Evolutionary conservation across 148 eudicot genomes (phyloP), one percentile per base, ranked within the genome.

Genomic region (Camellia sinensis): DNA sequence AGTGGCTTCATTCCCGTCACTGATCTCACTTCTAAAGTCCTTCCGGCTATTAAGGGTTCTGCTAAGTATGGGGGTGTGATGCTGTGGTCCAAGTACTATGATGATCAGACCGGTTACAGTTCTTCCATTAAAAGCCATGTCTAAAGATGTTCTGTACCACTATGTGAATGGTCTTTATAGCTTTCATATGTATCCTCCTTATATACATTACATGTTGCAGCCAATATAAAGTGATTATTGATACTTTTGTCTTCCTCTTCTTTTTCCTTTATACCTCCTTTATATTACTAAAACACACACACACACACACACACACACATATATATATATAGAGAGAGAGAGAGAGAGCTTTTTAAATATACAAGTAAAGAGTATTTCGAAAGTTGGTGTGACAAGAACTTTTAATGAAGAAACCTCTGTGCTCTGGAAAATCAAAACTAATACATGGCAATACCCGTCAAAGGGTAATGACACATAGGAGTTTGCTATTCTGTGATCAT

Each of bases 51-150:
- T 10, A 79, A 79, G 70, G 77, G 82, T n/a, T 67, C 82, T 40
- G 11, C 43, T 21, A 83, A 83, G 41, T 83, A 79, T 48, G 79
- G 82, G 18, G 85, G 85, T 1, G 86, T 84, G 37, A 84, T 84
- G 86, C 78, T 84, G 9, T 84, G 86, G 83, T 80, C 83, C 17
- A 84, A 75, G 74, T 84, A 71, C 64, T 84, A 84, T 66, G 86
- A 80, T 61, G 86, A 80, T 64, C 68, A 80, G 19, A 80, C 69
- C 56, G 81, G 83, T 1, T 80, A 84, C 29, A 84, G 83, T 48
- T 77, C 83, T 53, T 71, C 83, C 62, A 84, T 84, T 41, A 84
- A 84, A 41, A 80, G 68, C 69, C 78, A 84, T 77, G 86, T 84
- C 54, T 80, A 43, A 48, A 70, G 64, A 61, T 9, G 59, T 15